Evolutionary conservation across 192 early-diverging fungal species (phyloP).

Genomic region (Podila epigama): DNA sequence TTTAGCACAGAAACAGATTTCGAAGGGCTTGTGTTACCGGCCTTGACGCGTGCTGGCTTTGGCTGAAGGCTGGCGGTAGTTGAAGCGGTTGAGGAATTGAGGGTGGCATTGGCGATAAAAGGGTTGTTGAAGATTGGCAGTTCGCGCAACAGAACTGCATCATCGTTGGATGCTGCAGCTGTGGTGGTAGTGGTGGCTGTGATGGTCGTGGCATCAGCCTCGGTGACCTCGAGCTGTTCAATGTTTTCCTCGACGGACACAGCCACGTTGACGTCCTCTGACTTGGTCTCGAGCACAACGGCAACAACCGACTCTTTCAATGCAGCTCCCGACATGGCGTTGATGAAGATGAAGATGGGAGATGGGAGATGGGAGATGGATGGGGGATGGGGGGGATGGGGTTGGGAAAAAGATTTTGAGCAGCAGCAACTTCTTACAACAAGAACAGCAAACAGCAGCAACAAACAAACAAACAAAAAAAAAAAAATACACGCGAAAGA

Average conservation of each 20-base stretch:
- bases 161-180: constrained; percentile 2
- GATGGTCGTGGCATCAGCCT: constrained; percentile 3
- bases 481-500: neutral
- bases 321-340: constrained; percentile 14
- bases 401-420: too few species aligned
- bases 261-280: neutral
- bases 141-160: constrained; percentile 8
- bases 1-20: constrained; percentile 14
- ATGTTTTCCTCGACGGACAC: neutral
- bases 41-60: constrained; percentile 38
- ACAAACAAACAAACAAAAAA: too few species aligned
- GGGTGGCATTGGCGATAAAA: constrained; percentile 12
- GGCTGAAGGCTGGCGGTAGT: too few species aligned
- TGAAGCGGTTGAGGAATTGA: neutral
- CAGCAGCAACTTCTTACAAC: too few species aligned
- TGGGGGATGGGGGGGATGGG: too few species aligned
- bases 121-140: constrained; percentile 32
- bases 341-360: too few species aligned
- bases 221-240: neutral
- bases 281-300: neutral
- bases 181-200: constrained; percentile 23
- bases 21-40: neutral
- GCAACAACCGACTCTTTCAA: too few species aligned
- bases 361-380: too few species aligned
- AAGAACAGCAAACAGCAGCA: neutral